Evolutionary conservation across 352 stramenopile species (phyloP).

Genomic region (Stephanocyclus meneghinianus): DNA sequence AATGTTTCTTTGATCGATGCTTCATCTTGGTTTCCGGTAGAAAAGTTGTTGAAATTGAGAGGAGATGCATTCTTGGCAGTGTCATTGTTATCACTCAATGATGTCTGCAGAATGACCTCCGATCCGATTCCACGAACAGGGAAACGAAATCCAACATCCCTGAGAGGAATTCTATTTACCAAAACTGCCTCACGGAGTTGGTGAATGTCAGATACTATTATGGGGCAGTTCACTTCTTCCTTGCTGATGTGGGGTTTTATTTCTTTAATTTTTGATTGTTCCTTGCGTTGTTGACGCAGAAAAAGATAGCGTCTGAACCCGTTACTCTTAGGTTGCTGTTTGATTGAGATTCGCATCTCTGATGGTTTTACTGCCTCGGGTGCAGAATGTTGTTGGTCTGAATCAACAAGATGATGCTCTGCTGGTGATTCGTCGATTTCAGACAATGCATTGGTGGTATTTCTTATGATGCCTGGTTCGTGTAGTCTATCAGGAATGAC

Average conservation of each 20-base stretch:
- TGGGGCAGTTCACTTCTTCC: conserved; percentile 40
- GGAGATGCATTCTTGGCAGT: background rate
- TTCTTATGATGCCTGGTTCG: too few species aligned
- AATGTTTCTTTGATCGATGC: background rate
- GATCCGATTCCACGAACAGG: conserved; percentile 38
- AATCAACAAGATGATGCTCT: too few species aligned
- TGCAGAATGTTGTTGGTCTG: too few species aligned
- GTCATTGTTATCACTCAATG: background rate
- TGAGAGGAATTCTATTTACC: conserved; percentile 33
- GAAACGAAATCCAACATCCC: conserved; percentile 53
- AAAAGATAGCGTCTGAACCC: background rate
- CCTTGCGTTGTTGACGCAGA: background rate
- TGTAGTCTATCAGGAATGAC: too few species aligned
- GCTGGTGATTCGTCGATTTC: too few species aligned
- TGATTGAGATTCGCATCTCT: background rate
- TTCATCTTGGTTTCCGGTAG: background rate
- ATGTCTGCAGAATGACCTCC: conserved; percentile 21
- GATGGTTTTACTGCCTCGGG: background rate
- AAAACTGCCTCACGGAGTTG: conserved; percentile 37
- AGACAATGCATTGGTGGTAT: too few species aligned
- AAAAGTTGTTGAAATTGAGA: background rate
- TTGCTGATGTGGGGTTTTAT: conserved; percentile 22
- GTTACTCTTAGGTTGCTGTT: background rate
- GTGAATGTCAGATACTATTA: conserved; percentile 42
- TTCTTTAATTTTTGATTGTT: background rate